Evolutionary conservation across 2,329 filamentous ascomycete species (phyloP), one percentile per base, ranked within the genome.

Genomic region (Hypoxylon sp.): DNA sequence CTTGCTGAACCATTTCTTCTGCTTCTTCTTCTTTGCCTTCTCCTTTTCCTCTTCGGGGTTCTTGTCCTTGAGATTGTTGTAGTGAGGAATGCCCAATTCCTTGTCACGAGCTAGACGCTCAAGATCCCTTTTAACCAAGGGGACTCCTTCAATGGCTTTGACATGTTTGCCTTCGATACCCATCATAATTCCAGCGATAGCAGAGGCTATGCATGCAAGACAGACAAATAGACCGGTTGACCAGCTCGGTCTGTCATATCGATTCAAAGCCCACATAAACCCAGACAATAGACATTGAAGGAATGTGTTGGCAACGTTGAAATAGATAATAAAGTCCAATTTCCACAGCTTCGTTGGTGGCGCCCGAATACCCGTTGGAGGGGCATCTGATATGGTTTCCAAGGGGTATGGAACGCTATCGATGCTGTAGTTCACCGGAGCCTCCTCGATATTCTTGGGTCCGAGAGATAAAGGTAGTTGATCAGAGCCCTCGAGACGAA

Each of bases 181-280:
- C 71, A 86, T 85, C 67, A 90, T 79, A 23, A 87, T 71, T 2
- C 90, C 90, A 11, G 83, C 90, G 15, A 82, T 66, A 11, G 79
- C 87, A 5, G 87, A 87, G 4, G 88, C 83, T 13, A 86, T 77
- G 64, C 86, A 91, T 2, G 84, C 90, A 4, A 93, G 67, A 2
- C 82, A 88, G 12, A 96, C 87, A 65, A 94, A 90, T 0, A 91
- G 71, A 1, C 90, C 91, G 0, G 89, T 92, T 7, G 85, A 81
- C 90, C 90, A 95, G 15, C 82, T 81, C 0, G 91, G 90, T n/a
- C 91, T 78, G 15, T 87, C 73, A 63, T 85, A 86, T 15, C 89
- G 77, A 65, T 90, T 88, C 71, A 89, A 76, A 2, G 82, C 85
- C 89, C 89, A 95, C 91, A 96, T 95, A 72, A 91, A 88, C 2